A percentile compares a stretch with the other conserved stretches of the same genome.
Conservation (phyloP, 2,329 filamentous ascomycete genomes). For the Monosporascus sp. region DNA sequence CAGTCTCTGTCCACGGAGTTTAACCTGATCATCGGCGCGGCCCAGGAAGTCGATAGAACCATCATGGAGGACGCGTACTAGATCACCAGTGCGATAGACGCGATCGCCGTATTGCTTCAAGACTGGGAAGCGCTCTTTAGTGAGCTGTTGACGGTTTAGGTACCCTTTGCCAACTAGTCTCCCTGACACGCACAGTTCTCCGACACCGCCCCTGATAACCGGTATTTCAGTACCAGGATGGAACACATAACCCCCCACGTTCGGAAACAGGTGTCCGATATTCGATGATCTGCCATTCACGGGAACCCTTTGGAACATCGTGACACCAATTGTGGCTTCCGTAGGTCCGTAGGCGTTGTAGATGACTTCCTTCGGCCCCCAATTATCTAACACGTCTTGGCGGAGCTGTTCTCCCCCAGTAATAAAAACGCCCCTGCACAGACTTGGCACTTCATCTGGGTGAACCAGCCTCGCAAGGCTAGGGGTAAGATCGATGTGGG, state of each 20-base stretch:
- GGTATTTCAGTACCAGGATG: conserved; percentile 63
- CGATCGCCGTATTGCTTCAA: conserved; percentile 52
- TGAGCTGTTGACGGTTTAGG: conserved; percentile 74
- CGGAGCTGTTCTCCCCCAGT: conserved; percentile 86
- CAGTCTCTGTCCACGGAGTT: conserved; percentile 80
- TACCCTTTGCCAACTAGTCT: conserved; percentile 88
- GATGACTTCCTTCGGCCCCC: conserved; percentile 75
- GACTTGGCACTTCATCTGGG: conserved; percentile 73
- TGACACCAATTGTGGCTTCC: conserved; percentile 88
- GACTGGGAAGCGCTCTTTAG: conserved; percentile 67
- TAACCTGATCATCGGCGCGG: conserved; percentile 86
- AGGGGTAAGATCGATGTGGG: conserved; percentile 87
- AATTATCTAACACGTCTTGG: conserved; percentile 81
- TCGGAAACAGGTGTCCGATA: conserved; percentile 81
- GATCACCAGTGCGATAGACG: conserved; percentile 83
- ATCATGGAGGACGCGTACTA: conserved; percentile 77
- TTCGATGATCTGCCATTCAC: conserved; percentile 76
- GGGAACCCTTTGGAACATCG: conserved; percentile 80
- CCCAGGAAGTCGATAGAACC: conserved; percentile 84
- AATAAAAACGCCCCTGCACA: conserved; percentile 84
- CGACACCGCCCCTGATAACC: conserved; percentile 72
- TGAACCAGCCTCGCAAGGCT: conserved; percentile 75
- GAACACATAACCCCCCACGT: conserved; percentile 80
- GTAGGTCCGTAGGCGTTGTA: conserved; percentile 94
- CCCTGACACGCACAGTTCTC: conserved; percentile 85